A percentile compares a stretch with the other conserved stretches of the same genome.
Evolutionary conservation across 2,329 filamentous ascomycete genomes (phyloP).

Genomic region (Fusarium chaquense): DNA sequence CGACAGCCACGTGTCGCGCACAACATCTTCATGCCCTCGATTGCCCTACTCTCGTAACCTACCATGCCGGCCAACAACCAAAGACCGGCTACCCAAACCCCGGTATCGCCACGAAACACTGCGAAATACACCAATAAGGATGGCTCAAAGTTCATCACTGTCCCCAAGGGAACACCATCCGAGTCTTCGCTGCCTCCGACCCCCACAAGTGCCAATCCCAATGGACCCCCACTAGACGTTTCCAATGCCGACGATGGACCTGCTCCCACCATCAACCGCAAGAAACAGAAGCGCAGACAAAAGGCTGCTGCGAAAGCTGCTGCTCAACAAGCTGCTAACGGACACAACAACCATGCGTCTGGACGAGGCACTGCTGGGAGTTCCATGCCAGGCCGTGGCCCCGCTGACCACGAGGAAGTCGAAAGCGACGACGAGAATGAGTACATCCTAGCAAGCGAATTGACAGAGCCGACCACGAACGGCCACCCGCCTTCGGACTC

Average conservation of each 20-base stretch:
- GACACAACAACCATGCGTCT: conserved; percentile 54
- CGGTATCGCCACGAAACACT: conserved; percentile 65
- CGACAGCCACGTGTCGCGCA: conserved; percentile 50
- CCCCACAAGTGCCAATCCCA: conserved; percentile 59
- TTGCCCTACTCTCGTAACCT: conserved; percentile 51
- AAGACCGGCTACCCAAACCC: conserved; percentile 61
- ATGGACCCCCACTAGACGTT: conserved; percentile 48
- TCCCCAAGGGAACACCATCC: conserved; percentile 67
- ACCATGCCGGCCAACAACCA: conserved; percentile 67
- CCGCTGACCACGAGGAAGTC: conserved; percentile 63
- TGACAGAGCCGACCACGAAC: conserved; percentile 50
- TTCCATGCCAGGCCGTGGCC: conserved; percentile 39
- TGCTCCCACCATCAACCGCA: conserved; percentile 78
- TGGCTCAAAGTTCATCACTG: conserved; percentile 76
- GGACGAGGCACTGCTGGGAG: conserved; percentile 38
- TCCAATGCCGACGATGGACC: conserved; percentile 47
- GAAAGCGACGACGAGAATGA: conserved; percentile 68
- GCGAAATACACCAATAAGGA: conserved; percentile 76
- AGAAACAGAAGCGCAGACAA: conserved; percentile 93
- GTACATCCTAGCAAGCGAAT: conserved; percentile 53
- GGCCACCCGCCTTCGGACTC: conserved; percentile 47
- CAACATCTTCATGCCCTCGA: conserved; percentile 56
- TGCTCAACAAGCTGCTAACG: conserved; percentile 57
- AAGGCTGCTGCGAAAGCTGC: conserved; percentile 82
- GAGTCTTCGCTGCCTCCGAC: conserved; percentile 67